Percentiles rank a stretch among this genome's conserved stretches.
These are phyloP conservation scores for Truncatella angustata DNA, from an alignment of 2,329 filamentous ascomycete genomes.

Conservation along the genomic window DNA sequence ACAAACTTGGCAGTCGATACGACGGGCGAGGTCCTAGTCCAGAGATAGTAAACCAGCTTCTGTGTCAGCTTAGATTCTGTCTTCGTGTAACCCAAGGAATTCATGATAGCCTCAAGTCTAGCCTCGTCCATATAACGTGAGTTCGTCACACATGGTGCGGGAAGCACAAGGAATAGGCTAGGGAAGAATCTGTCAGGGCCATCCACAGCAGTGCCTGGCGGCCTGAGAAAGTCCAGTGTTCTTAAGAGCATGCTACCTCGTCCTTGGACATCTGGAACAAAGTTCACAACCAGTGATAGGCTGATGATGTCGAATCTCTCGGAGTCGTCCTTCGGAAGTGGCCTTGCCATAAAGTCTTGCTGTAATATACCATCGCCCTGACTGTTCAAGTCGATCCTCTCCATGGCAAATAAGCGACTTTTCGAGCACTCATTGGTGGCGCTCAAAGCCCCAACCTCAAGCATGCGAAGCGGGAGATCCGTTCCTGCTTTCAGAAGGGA, in stretches of 20 bases:
- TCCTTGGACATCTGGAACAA: constrained; percentile 72
- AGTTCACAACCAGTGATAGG: constrained; percentile 90
- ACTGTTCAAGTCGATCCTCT: constrained; percentile 87
- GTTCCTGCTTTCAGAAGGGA: constrained; percentile 20
- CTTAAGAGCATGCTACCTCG: constrained; percentile 84
- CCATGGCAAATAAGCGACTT: constrained; percentile 68
- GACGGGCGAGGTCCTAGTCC: constrained; percentile 48
- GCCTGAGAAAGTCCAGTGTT: constrained; percentile 67
- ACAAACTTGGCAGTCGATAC: constrained; percentile 42
- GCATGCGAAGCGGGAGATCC: constrained; percentile 54
- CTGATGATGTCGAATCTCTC: constrained; percentile 87
- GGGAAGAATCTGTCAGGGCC: constrained; percentile 48
- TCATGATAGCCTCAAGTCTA: constrained; percentile 71
- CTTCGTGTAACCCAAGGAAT: constrained; percentile 68
- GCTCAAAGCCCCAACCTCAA: constrained; percentile 88
- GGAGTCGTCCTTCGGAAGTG: constrained; percentile 59
- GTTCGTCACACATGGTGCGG: constrained; percentile 83
- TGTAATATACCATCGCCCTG: constrained; percentile 77
- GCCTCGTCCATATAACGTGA: constrained; percentile 82
- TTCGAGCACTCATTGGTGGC: constrained; percentile 80
- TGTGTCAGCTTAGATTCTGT: constrained; percentile 69
- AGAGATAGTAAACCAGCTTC: constrained; percentile 89
- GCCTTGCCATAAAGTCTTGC: constrained; percentile 92
- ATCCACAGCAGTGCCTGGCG: constrained; percentile 21
- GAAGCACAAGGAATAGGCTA: constrained; percentile 83